Evolutionary conservation across 2,329 filamentous ascomycete species (phyloP), one percentile per base, ranked within the genome.

Genomic region (Aspergillus candidus): DNA sequence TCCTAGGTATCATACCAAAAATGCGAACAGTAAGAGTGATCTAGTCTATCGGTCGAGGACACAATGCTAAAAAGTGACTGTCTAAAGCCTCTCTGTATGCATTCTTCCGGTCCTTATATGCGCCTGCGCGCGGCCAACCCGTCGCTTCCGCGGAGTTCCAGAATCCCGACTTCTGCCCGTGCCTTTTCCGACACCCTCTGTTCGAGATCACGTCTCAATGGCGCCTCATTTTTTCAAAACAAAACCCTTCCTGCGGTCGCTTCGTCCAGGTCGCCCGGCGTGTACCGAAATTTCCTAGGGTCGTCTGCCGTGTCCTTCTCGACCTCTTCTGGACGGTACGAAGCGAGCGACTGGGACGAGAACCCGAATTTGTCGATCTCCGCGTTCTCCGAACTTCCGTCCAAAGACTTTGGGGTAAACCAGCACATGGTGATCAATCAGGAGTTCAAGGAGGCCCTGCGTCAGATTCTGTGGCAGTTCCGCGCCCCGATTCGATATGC

Each of bases 401-500:
- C 85, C 53, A 77, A 78, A 49, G 83, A 86, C 56, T 97, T 97
- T 56, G 93, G 93, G 12, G 83, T 90, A 56, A 98, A 98, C 57
- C 93, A 98, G 67, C 87, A 97, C 69, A 94, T 97, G 75, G 77
- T 88, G 48, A 94, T 97, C 61, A 94, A 97, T 62, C 83, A 88
- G 61, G 90, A 97, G 64, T 93, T 97, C 67, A 96, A 95, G 61
- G 86, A 96, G 66, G 84, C 84, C 11, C 70, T 98, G 58, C 82
- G 90, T 42, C 81, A 89, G 57, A 86, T 97, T 52, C 73, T 96
- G 15, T 93, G 89, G 79, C 81, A 94, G 59, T 97, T 98, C 67
- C 78, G 84, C 40, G 91, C 93, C 1, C 91, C 93, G 0, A 94
- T 98, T 54, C 82, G 90, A 44, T 97, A 97, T 72, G 91, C 90